Conservation (phyloP, 176 grass and related monocot species). For the Oryza punctata region DNA sequence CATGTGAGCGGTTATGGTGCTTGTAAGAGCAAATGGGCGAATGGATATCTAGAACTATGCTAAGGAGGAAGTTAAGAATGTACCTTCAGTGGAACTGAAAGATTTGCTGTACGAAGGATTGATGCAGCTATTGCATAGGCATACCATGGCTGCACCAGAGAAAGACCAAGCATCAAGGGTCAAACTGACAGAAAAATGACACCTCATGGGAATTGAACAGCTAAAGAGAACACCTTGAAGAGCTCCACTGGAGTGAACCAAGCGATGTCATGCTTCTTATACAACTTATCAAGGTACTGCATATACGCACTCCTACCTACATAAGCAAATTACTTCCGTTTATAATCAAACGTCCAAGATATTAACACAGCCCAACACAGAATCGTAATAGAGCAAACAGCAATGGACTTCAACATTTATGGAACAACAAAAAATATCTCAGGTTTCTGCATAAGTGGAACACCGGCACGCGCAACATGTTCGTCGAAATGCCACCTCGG, state of each 20-base stretch:
- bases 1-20: background rate
- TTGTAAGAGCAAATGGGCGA: background rate
- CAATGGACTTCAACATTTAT: background rate
- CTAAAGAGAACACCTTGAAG: slow-evolving; percentile 68
- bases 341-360: background rate
- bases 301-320: slow-evolving; percentile 81
- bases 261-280: slow-evolving; percentile 90
- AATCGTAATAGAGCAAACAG: background rate
- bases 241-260: slow-evolving; percentile 98
- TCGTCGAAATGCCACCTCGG: slow-evolving; percentile 39
- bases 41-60: background rate
- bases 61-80: slow-evolving; percentile 3
- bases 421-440: background rate
- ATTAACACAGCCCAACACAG: slow-evolving; percentile 4
- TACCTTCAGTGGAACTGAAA: slow-evolving; percentile 88
- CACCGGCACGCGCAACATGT: slow-evolving; percentile 22
- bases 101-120: slow-evolving; percentile 86
- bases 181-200: background rate
- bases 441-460: background rate
- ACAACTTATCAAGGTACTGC: slow-evolving; percentile 77
- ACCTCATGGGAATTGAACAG: background rate
- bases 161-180: slow-evolving; percentile 26
- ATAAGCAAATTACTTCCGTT: slow-evolving; percentile 9
- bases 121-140: slow-evolving; percentile 89
- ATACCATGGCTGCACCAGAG: slow-evolving; percentile 88